Evolutionary conservation across 805 yeast genomes (phyloP).

Genomic region (Saccharomyces jurei): DNA sequence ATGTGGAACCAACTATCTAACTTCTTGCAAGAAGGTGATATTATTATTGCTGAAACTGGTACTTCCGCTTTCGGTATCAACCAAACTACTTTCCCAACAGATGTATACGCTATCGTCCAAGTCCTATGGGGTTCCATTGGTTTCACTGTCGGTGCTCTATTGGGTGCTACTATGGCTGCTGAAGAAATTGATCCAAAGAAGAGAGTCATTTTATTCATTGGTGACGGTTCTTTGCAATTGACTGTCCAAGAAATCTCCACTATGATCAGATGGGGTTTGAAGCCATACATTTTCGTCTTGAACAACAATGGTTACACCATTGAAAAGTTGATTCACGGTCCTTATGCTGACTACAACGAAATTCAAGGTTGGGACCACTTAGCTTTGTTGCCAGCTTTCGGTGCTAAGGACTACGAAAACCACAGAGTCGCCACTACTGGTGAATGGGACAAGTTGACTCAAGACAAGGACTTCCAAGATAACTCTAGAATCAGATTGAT

Average conservation of each 20-base stretch:
- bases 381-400: slow-evolving; percentile 41
- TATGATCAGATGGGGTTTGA: slow-evolving; percentile 52
- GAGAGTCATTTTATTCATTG: slow-evolving; percentile 57
- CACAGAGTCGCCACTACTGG: slow-evolving; percentile 45
- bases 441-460: slow-evolving; percentile 46
- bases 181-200: slow-evolving; percentile 48
- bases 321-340: slow-evolving; percentile 64
- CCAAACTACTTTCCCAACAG: slow-evolving; percentile 51
- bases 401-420: slow-evolving; percentile 43
- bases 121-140: slow-evolving; percentile 71
- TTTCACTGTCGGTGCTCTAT: slow-evolving; percentile 54
- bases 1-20: slow-evolving; percentile 54
- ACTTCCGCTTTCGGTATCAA: slow-evolving; percentile 63
- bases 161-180: slow-evolving; percentile 59
- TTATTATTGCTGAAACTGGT: slow-evolving; percentile 61
- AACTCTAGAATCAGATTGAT: slow-evolving; percentile 54
- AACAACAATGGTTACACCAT: slow-evolving; percentile 67
- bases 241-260: slow-evolving; percentile 65
- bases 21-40: slow-evolving; percentile 55
- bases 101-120: slow-evolving; percentile 56
- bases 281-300: slow-evolving; percentile 58
- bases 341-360: slow-evolving; percentile 49
- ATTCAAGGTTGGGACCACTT: slow-evolving; percentile 60
- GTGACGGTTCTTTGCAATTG: slow-evolving; percentile 67
- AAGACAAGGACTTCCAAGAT: slow-evolving; percentile 40